Evolutionary conservation across 2,329 filamentous ascomycete species (phyloP).

Genomic region (Thyridium curvatum): DNA sequence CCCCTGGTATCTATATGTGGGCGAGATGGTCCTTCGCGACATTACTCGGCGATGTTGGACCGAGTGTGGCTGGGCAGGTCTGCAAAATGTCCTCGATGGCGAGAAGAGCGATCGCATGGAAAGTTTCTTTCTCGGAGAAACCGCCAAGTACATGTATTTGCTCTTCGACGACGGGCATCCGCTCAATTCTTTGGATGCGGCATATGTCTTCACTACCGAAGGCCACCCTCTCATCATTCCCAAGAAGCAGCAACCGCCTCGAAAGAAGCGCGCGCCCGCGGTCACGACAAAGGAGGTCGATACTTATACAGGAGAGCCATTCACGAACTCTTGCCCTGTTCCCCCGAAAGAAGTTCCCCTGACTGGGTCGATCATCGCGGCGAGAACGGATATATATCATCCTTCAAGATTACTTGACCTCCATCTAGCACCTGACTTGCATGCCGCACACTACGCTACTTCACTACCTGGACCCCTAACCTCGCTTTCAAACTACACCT

Average conservation of each 20-base stretch:
- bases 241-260: constrained; percentile 23
- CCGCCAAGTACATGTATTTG: constrained; percentile 90
- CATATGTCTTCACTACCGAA: constrained; percentile 93
- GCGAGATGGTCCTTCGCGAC: constrained; percentile 89
- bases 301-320: constrained; percentile 35
- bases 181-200: constrained; percentile 76
- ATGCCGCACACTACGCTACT: constrained; percentile 27
- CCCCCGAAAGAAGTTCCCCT: constrained; percentile 56
- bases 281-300: constrained; percentile 14
- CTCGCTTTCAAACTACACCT: constrained; percentile 64
- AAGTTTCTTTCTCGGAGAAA: constrained; percentile 96
- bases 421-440: constrained; percentile 65
- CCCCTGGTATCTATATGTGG: constrained; percentile 92
- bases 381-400: constrained; percentile 78
- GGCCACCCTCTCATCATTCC: constrained; percentile 90
- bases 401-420: constrained; percentile 80
- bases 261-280: constrained; percentile 7
- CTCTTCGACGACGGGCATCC: constrained; percentile 83
- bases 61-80: constrained; percentile 85
- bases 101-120: constrained; percentile 95
- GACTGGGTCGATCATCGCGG: constrained; percentile 72
- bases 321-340: constrained; percentile 59
- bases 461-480: constrained; percentile 6
- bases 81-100: constrained; percentile 75
- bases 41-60: constrained; percentile 86